Conservation (phyloP, 805 yeast genomes). For the Kazachstania martiniae region DNA sequence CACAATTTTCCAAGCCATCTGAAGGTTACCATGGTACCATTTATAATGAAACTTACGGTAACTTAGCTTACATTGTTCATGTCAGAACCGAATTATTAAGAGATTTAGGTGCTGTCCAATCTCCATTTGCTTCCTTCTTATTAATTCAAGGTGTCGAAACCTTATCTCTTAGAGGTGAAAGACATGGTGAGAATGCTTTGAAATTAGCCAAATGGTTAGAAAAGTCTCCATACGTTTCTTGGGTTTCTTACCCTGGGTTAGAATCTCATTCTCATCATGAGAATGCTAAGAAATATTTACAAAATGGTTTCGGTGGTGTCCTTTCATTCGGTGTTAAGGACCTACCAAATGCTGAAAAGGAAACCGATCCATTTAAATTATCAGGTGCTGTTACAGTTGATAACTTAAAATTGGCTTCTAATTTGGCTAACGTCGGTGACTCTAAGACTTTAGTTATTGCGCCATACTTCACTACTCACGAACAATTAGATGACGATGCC, state of each 20-base stretch:
- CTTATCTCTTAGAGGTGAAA: conserved; percentile 82
- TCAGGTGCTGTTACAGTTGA: conserved; percentile 82
- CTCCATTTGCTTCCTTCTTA: conserved; percentile 82
- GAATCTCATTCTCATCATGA: conserved; percentile 68
- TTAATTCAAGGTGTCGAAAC: conserved; percentile 90
- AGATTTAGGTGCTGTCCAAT: conserved; percentile 83
- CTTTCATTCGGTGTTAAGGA: conserved; percentile 83
- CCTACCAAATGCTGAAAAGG: conserved; percentile 35
- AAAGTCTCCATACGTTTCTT: conserved; percentile 57
- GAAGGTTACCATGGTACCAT: conserved; percentile 90
- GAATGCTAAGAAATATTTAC: conserved; percentile 72
- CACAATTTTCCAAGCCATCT: conserved; percentile 83
- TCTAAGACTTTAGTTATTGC: conserved; percentile 91
- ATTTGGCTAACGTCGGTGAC: conserved; percentile 95
- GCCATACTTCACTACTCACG: conserved; percentile 93
- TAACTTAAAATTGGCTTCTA: conserved; percentile 71
- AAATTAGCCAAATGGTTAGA: conserved; percentile 71
- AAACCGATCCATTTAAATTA: conserved; percentile 51
- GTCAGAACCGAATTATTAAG: conserved; percentile 77
- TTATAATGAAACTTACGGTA: conserved; percentile 72
- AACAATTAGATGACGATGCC: conserved; percentile 77
- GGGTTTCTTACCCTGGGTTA: conserved; percentile 92
- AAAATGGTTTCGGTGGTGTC: conserved; percentile 76
- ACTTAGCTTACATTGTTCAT: conserved; percentile 67
- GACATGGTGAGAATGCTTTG: conserved; percentile 78